Base-by-base conservation (phyloP, 495 filamentous ascomycete species). In the Aspergillus homomorphus region DNA sequence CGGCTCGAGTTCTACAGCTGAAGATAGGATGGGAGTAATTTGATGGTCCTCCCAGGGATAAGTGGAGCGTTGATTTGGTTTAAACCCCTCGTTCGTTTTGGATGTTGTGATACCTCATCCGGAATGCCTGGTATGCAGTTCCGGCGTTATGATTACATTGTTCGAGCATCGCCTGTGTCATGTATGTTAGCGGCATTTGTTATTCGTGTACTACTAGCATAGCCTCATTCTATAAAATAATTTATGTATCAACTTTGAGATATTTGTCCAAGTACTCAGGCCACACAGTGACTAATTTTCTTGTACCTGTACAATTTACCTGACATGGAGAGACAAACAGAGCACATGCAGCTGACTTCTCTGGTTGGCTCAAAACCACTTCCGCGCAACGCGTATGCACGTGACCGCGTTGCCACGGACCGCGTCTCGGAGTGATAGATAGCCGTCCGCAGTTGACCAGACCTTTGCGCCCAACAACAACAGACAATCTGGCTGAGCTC, bases 371-470 rank as follows among this genome's bases (percentile, higher is more conserved):
- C 26, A 45, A 43, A 53, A 58, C 59, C 65, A 73, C 65, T 72
- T 71, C 66, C 33, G 62, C 72, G 63, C 49, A 65, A 75, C 74
- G 70, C 72, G 74, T 18, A 55, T 8, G 28, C 75, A 76, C 71
- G 75, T 77, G 75, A 72, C 58, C 71, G 66, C 51, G 63, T 72
- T 50, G 57, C 51, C 44, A 43, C 56, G 28, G 62, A 9, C 33
- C 73, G 72, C 69, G 69, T 72, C 63, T 54, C 44, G 41, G 42
- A 41, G 26, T n/a, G 33, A 56, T 50, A 54, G 51, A 60, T 46
- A 2, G 20, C 22, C 48, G 9, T 51, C 48, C 23, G 38, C 33
- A 42, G 46, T 43, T 54, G 62, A 58, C 53, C 54, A 51, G 30
- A 65, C 49, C 57, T 50, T 33, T 57, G 52, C n/a, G n/a, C n/a